Conservation (phyloP, 2,329 filamentous ascomycete genomes). For the Fusarium papillatum region DNA sequence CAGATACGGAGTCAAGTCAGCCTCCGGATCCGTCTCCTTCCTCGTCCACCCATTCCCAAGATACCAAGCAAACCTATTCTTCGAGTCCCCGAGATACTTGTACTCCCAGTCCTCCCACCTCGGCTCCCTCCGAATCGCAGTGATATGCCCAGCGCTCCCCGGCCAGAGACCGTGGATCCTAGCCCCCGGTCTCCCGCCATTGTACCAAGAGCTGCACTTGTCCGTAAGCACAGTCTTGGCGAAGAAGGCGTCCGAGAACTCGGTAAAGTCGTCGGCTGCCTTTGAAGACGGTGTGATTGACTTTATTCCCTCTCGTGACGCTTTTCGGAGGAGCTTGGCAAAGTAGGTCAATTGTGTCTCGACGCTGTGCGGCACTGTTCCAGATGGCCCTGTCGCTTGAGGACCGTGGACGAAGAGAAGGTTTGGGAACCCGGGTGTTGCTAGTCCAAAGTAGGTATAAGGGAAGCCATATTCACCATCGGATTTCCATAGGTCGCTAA, state of each 20-base stretch:
- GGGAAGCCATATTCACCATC: constrained; percentile 72
- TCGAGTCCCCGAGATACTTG: constrained; percentile 57
- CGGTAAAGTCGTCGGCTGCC: constrained; percentile 75
- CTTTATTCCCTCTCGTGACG: constrained; percentile 74
- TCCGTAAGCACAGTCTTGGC: constrained; percentile 68
- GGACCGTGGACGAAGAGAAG: constrained; percentile 75
- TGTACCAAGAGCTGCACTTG: constrained; percentile 80
- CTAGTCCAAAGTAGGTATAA: constrained; percentile 75
- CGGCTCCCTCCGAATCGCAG: constrained; percentile 67
- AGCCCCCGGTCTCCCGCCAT: constrained; percentile 72
- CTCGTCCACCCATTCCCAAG: constrained; percentile 77
- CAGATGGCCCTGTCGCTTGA: constrained; percentile 69
- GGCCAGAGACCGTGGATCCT: constrained; percentile 80
- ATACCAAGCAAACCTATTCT: constrained; percentile 70
- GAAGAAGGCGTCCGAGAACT: constrained; percentile 71
- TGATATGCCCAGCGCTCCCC: constrained; percentile 74
- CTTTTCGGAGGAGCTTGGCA: constrained; percentile 77
- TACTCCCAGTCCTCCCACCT: constrained; percentile 70
- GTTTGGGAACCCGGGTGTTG: constrained; percentile 77
- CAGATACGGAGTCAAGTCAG: constrained; percentile 76
- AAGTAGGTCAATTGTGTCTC: constrained; percentile 77
- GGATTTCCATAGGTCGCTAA: constrained; percentile 68
- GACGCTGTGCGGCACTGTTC: constrained; percentile 76
- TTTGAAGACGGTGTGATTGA: constrained; percentile 68
- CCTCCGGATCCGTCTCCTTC: constrained; percentile 67